Base-by-base conservation (phyloP, 2,329 filamentous ascomycete species). In the Hymenoscyphus linearis region DNA sequence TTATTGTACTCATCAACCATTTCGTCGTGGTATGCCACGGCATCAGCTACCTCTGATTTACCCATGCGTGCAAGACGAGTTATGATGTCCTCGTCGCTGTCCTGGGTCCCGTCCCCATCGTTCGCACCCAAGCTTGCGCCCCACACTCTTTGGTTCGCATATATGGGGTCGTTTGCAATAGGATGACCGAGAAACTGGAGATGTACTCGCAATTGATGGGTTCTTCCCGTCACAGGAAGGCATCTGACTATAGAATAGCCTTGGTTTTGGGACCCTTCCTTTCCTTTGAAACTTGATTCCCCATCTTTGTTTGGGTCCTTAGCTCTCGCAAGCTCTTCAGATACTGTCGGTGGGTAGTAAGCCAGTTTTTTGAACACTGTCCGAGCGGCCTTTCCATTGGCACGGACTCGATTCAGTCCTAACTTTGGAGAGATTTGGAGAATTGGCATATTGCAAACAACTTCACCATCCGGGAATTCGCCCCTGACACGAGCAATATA, bases 101-200 rank as follows among this genome's bases (percentile, higher is more conserved):
- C 88, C 27, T 83, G 82, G 22, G 81, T 80, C 2, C 83, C 85
- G 56, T 93, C 88, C 14, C 80, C 77, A 64, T 88, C 85, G 60
- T 82, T 79, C 59, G 76, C 83, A 16, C 91, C 95, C 0, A 99
- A 84, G 10, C 87, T 82, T 0, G 87, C 80, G 0, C 95, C 95
- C 80, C 96, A 99, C 12, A 99, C 95, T 61, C 87, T 86, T 72
- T 91, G 87, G 73, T 99, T 99, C 69, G 91, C 92, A 74, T 99
- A 99, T 69, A 99, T 98, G 7, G 95, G 95, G 72, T 99, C 95
- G 74, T 99, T 99, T 66, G 91, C 87, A 68, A 99, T 98, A 1
- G 95, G 95, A 72, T 98, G 90, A 1, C 95, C 95, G 3, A 99
- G 80, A 74, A 91, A 96, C 73, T 99, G 95, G 16, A 99, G 81